A percentile compares a stretch with the other conserved stretches of the same genome.
Conservation (phyloP, 1,139 yeast species). For the Schizosaccharomyces versatilis region DNA sequence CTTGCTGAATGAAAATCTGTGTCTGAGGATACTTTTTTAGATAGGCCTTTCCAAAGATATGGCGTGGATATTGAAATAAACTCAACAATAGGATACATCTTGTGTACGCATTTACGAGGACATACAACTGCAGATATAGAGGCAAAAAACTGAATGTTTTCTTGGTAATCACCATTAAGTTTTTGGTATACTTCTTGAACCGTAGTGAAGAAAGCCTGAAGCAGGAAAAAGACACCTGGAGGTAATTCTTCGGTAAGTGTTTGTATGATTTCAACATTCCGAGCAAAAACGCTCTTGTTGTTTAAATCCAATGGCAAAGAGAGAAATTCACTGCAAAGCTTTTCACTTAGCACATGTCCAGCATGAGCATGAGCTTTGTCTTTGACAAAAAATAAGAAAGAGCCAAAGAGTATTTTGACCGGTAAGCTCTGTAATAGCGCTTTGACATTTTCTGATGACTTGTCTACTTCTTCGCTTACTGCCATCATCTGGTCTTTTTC, state of each 20-base stretch:
- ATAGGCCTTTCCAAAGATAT: too few species aligned
- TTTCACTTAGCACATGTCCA: not conserved
- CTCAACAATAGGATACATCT: not conserved
- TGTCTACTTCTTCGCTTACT: not conserved
- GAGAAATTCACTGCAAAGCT: not conserved
- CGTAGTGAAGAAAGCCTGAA: not conserved
- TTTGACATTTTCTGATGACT: too few species aligned
- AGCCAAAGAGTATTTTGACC: not conserved
- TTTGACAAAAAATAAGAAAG: not conserved
- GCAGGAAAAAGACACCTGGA: not conserved
- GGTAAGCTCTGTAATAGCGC: not conserved
- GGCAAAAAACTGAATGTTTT: not conserved
- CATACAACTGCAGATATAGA: not conserved
- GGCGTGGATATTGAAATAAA: not conserved
- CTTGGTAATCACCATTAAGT: not conserved
- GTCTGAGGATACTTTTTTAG: too few species aligned
- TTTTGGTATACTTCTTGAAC: not conserved
- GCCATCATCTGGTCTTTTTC: not conserved
- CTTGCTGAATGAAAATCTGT: too few species aligned
- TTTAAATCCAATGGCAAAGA: not conserved
- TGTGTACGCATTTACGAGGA: not conserved
- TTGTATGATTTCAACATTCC: too few species aligned
- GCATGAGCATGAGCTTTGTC: not conserved
- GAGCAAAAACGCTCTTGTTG: not conserved
- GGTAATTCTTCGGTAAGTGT: too few species aligned